Evolutionary conservation across 345 rosid species (phyloP), one percentile per base, ranked within the genome.

Genomic region (Linum lewisii): DNA sequence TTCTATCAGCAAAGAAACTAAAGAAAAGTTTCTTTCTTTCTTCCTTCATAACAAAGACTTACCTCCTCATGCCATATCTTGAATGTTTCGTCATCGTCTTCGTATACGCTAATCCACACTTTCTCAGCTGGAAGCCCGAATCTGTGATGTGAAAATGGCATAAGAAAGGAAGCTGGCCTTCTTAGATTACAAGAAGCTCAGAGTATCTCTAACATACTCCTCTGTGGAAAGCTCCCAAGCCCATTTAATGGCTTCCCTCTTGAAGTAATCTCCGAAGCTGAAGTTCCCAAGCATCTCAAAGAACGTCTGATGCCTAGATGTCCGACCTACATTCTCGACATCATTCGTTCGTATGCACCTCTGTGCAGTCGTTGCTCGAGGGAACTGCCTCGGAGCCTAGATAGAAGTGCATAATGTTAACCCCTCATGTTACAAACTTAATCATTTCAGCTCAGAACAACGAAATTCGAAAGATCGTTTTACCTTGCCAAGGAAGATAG

Each of bases 231-330:
- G 84, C 80, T 92, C 98, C 98, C 96, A 92, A 21, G 98, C 96
- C 95, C 98, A 88, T 64, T 60, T 74, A 51, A 92, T 86, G 19
- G 98, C 98, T 59, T 92, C 96, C 70, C 72, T 83, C 79, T 88
- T 92, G 72, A 92, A 88, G 75, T 92, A 92, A 73, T 92, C 98
- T 52, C 98, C 98, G 29, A 92, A 88, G 65, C 95, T 88, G 71
- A 92, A 92, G 76, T 92, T 92, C 57, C 98, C 95, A 20, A 92
- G 89, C 98, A 92, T 92, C 82, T 88, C 98, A 75, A 92, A 92
- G 72, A 92, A 88, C 10, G 96, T 88, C 44, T 92, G 98, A 58
- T 92, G 96, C 34, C 96, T 78, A 14, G 96, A 62, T 37, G 98
- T 92, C 71, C 65, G 77, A 15, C 98, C 96, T 69, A 92, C 98